Evolutionary conservation across 108 stramenopile species (phyloP).

Genomic region (Stephanodiscus triporus): DNA sequence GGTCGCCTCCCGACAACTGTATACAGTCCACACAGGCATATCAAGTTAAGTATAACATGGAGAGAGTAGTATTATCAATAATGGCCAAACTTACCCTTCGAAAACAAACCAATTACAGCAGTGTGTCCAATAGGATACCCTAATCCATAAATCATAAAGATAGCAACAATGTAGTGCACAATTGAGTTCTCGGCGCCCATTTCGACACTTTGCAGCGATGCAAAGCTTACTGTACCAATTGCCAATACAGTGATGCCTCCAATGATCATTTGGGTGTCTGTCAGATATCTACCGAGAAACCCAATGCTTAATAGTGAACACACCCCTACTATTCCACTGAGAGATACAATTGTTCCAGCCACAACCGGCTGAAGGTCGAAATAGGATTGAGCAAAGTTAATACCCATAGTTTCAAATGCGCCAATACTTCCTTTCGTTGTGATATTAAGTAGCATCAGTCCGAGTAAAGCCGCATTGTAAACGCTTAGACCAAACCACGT

Average conservation of each 20-base stretch:
- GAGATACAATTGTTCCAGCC: slow-evolving; percentile 78
- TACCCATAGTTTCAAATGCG: slow-evolving; percentile 92
- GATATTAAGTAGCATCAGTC: slow-evolving; percentile 91
- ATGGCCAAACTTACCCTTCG: slow-evolving; percentile 74
- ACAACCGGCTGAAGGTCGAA: slow-evolving; percentile 67
- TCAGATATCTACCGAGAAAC: slow-evolving; percentile 55
- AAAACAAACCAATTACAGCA: slow-evolving; percentile 95
- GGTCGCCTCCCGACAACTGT: slow-evolving; percentile 88
- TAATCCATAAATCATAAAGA: slow-evolving; percentile 91
- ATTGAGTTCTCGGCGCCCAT: slow-evolving; percentile 54
- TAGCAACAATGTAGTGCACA: slow-evolving; percentile 67
- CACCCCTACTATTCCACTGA: slow-evolving; percentile 85
- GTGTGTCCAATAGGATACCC: slow-evolving; percentile 98
- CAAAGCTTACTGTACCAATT: slow-evolving; percentile 59
- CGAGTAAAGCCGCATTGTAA: slow-evolving; percentile 79
- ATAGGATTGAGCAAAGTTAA: slow-evolving; percentile 77
- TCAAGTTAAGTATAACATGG: neutral
- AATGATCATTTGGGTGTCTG: slow-evolving; percentile 90
- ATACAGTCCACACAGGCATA: neutral
- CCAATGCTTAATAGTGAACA: slow-evolving; percentile 80
- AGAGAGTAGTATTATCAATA: neutral
- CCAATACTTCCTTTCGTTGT: slow-evolving; percentile 92
- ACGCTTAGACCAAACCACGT: slow-evolving; percentile 63
- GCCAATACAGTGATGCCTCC: slow-evolving; percentile 86
- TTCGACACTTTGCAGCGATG: slow-evolving; percentile 41